Conservation (phyloP, 139 green algal genomes). For the Picochlorum sp. region DNA sequence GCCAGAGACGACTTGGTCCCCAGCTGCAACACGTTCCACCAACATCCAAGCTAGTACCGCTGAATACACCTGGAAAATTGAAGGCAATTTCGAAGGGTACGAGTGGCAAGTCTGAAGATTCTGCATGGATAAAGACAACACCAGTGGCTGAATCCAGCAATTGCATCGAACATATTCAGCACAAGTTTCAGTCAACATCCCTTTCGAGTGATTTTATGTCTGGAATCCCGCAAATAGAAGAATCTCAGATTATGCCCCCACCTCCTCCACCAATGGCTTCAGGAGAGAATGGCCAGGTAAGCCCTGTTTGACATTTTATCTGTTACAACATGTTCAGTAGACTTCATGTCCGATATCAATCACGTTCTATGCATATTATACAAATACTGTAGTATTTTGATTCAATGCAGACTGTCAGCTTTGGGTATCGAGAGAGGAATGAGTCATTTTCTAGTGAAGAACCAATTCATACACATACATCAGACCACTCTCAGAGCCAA, state of each 20-base stretch:
- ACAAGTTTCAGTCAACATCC: no score
- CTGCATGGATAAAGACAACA: not conserved
- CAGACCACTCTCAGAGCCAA: not conserved
- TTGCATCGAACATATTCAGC: no score
- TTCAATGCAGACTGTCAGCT: no score
- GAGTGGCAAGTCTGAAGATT: not conserved
- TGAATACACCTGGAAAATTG: constrained; percentile 17
- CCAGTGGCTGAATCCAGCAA: not conserved
- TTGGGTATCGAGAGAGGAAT: no score
- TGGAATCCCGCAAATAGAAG: not conserved
- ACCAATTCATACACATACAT: no score
- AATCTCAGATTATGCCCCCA: not conserved
- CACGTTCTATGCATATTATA: no score
- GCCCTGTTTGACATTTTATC: not conserved
- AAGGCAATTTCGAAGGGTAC: constrained; percentile 1
- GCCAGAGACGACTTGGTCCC: not conserved
- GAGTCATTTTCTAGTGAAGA: no score
- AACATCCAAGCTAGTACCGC: constrained; percentile 19
- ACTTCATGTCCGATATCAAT: no score
- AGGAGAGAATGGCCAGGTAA: no score
- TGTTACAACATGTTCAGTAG: not conserved
- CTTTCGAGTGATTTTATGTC: not conserved
- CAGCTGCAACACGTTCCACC: no score
- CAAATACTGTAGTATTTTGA: no score
- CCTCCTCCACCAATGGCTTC: not conserved